Evolutionary conservation across 169 alveolate species (phyloP).

Genomic region (Plasmodium reichenowi): DNA sequence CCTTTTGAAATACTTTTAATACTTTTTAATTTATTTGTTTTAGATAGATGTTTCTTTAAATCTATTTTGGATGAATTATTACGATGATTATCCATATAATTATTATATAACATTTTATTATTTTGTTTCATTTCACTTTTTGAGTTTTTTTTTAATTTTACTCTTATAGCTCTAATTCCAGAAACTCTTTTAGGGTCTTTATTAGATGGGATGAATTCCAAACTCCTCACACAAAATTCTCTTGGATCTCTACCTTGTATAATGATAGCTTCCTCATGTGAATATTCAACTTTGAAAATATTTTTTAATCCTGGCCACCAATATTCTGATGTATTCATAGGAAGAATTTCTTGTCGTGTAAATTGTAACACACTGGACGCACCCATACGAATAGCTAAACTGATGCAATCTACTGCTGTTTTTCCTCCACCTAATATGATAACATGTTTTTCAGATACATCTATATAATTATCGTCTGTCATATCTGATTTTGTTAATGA

Average conservation of each 20-base stretch:
- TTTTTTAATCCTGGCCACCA: constrained; percentile 78
- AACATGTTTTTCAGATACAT: constrained; percentile 81
- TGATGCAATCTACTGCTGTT: constrained; percentile 86
- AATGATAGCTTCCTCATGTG: constrained; percentile 81
- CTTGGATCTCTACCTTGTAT: constrained; percentile 85
- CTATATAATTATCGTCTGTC: constrained; percentile 75
- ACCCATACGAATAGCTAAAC: constrained; percentile 83
- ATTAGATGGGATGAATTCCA: constrained; percentile 79
- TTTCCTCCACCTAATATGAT: constrained; percentile 87
- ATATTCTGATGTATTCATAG: constrained; percentile 38
- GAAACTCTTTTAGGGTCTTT: constrained; percentile 80
- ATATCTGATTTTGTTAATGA: constrained; percentile 72
- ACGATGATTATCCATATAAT: neutral
- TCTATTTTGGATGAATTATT: constrained; percentile 1
- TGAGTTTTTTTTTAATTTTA: constrained; percentile 34
- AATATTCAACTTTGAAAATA: constrained; percentile 78
- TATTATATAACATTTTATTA: neutral
- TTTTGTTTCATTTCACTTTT: constrained; percentile 3
- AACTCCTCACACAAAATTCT: constrained; percentile 78
- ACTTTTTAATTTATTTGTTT: constrained; percentile 6
- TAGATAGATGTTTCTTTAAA: constrained; percentile 6
- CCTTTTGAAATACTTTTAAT: neutral
- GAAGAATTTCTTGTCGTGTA: constrained; percentile 78
- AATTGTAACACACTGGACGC: constrained; percentile 84
- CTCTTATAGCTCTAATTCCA: constrained; percentile 77